A percentile compares a stretch with the other conserved stretches of the same genome.
phyloP scores from a whole-genome alignment of 1,284 basidiomycete genomes.

The Naganishia sp. region DNA sequence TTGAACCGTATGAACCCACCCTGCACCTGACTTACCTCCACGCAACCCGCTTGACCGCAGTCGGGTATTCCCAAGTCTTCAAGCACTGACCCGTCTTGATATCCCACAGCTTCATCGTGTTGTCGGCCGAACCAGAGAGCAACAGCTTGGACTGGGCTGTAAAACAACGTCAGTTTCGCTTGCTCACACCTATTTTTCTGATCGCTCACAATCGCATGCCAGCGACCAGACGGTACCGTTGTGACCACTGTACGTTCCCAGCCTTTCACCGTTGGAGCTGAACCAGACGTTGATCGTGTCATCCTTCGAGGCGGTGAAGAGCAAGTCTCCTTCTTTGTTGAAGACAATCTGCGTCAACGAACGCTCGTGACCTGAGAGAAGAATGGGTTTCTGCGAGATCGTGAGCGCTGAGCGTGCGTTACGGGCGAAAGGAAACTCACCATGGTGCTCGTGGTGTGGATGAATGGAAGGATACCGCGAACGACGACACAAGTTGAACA shows the following conservation, averaged over 20 bases:
- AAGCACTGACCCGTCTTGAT: slow-evolving; percentile 88
- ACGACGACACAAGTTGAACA: too few species aligned
- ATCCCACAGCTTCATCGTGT: slow-evolving; percentile 87
- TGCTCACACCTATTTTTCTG: neutral
- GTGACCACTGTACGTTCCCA: slow-evolving; percentile 95
- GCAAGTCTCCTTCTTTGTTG: slow-evolving; percentile 92
- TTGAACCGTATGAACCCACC: neutral
- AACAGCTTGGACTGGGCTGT: slow-evolving; percentile 81
- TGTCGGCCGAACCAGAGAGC: slow-evolving; percentile 83
- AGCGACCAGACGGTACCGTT: slow-evolving; percentile 97
- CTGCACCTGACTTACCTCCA: slow-evolving; percentile 48
- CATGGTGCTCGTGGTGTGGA: neutral
- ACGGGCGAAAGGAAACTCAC: neutral
- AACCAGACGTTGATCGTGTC: slow-evolving; percentile 95
- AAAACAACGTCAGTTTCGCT: neutral
- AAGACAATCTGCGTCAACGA: slow-evolving; percentile 96
- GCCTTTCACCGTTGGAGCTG: slow-evolving; percentile 95
- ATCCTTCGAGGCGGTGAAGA: slow-evolving; percentile 97
- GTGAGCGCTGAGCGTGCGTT: neutral
- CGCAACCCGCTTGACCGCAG: slow-evolving; percentile 92
- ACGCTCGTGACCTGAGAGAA: slow-evolving; percentile 78
- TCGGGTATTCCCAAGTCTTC: slow-evolving; percentile 94
- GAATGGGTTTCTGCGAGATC: slow-evolving; percentile 52
- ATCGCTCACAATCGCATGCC: slow-evolving; percentile 83
- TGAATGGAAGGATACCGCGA: neutral